Percentiles rank a stretch among this genome's conserved stretches.
phyloP scores from a whole-genome alignment of 768 basidiomycete species.

The Russula virescens region DNA sequence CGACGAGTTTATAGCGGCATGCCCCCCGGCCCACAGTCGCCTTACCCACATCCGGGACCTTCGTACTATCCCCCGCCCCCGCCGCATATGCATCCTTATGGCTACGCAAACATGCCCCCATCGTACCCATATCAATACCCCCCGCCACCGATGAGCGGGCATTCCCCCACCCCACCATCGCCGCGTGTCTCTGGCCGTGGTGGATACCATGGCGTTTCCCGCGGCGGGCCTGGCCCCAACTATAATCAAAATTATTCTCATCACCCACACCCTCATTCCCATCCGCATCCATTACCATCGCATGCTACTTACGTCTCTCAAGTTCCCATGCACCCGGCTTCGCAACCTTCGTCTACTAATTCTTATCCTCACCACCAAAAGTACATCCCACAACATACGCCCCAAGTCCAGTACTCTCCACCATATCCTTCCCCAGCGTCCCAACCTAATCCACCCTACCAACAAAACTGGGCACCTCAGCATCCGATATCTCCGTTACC shows the following conservation, averaged over 20 bases:
- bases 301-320: constrained; percentile 37
- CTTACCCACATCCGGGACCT: constrained; percentile 33
- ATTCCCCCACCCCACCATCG: constrained; percentile 34
- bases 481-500: constrained; percentile 53
- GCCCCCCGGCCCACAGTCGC: constrained; percentile 30
- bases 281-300: constrained; percentile 31
- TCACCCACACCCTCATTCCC: constrained; percentile 34
- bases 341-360: constrained; percentile 29
- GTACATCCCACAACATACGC: constrained; percentile 28
- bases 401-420: constrained; percentile 30
- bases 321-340: constrained; percentile 24
- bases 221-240: constrained; percentile 35
- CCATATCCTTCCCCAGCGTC: constrained; percentile 23
- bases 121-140: constrained; percentile 32
- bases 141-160: constrained; percentile 38
- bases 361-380: constrained; percentile 32
- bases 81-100: constrained; percentile 28
- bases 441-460: constrained; percentile 32
- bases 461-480: constrained; percentile 43
- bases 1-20: neutral
- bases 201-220: constrained; percentile 30
- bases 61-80: constrained; percentile 30
- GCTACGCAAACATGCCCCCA: constrained; percentile 25
- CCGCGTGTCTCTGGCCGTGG: constrained; percentile 35
- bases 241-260: constrained; percentile 36